Evolutionary conservation across 1,284 basidiomycete genomes (phyloP).

Genomic region (Exobasidium cylindrosporum): DNA sequence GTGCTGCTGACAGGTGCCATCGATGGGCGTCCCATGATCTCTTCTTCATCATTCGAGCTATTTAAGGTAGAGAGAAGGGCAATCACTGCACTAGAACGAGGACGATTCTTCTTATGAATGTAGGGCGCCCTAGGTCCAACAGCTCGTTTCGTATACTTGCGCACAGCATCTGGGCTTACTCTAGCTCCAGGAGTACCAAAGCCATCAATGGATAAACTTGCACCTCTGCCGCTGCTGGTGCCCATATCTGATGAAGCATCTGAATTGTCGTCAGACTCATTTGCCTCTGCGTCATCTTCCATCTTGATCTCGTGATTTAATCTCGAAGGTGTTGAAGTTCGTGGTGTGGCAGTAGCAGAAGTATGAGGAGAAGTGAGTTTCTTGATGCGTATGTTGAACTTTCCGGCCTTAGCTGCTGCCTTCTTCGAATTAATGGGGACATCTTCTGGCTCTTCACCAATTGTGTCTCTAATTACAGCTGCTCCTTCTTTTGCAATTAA

Average conservation of each 20-base stretch:
- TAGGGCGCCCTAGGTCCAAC: not conserved
- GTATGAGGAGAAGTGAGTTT: not conserved
- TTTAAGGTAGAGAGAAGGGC: not conserved
- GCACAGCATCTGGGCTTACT: not conserved
- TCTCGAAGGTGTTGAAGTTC: not conserved
- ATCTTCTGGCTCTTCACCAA: conserved; percentile 5
- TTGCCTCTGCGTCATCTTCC: not conserved
- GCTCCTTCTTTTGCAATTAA: conserved; percentile 42
- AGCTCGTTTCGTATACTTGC: not conserved
- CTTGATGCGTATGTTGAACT: not conserved
- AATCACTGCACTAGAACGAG: not conserved
- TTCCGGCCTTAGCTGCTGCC: not conserved
- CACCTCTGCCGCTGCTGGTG: not conserved
- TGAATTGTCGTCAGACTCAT: not conserved
- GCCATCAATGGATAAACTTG: not conserved
- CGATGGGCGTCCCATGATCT: not conserved
- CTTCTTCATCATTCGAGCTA: not conserved
- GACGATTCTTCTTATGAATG: not conserved
- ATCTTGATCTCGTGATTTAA: conserved; percentile 2
- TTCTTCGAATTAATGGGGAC: not conserved
- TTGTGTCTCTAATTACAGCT: not conserved
- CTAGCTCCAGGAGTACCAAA: not conserved
- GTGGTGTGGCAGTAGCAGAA: not conserved
- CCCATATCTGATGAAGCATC: not conserved
- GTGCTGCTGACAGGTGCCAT: conserved; percentile 8